These are phyloP conservation scores for Warburgia ugandensis DNA, from an alignment of 164 flowering plant species.

Conservation along the genomic window DNA sequence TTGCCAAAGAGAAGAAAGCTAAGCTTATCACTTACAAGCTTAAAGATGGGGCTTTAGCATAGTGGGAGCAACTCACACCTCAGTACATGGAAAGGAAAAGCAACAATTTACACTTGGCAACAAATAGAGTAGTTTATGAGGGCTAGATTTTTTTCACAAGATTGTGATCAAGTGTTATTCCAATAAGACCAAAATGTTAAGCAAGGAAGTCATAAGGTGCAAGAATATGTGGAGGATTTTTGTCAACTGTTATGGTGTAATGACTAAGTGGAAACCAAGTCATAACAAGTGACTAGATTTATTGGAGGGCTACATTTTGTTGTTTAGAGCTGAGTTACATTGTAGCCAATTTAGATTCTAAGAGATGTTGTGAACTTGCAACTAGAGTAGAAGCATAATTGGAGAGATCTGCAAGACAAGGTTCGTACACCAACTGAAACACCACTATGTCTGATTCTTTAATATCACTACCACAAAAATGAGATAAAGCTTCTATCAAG, in stretches of 20 bases:
- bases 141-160: background rate
- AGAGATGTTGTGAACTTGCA: background rate
- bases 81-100: background rate
- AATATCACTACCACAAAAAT: background rate
- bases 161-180: too few relatives aligned
- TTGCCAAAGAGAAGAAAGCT: background rate
- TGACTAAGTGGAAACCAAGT: background rate
- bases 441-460: background rate
- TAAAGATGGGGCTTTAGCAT: background rate
- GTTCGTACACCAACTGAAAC: background rate
- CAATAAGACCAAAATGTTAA: background rate
- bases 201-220: background rate
- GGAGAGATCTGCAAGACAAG: background rate
- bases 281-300: background rate
- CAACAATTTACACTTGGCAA: background rate
- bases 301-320: background rate
- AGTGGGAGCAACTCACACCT: background rate
- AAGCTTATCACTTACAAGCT: background rate
- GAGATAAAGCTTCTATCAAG: background rate
- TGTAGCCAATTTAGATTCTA: background rate
- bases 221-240: background rate
- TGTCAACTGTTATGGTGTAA: background rate
- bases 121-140: background rate
- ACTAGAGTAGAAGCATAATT: background rate
- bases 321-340: too few relatives aligned